Evolutionary conservation across 352 stramenopile species (phyloP), one percentile per base, ranked within the genome.

Genomic region (Aphanomyces astaci): DNA sequence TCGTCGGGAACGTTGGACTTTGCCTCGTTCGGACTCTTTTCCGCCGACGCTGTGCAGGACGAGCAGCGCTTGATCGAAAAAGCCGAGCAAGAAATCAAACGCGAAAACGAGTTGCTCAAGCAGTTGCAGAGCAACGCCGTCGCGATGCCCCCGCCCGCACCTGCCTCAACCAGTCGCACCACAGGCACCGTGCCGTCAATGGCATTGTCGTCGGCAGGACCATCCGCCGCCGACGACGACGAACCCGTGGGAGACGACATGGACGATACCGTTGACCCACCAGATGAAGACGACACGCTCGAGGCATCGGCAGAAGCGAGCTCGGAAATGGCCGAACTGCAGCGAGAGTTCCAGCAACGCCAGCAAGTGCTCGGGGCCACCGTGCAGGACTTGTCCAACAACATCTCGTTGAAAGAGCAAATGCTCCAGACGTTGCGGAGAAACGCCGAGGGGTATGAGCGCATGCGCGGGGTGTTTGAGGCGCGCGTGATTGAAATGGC

Each of bases 371-470:
- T 95, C 25, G 85, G 87, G 15, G 82, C 92, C 33, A 89, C 81
- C 2, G 85, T 94, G 4, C 77, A 92, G 56, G 85, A 92, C 51
- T 66, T 95, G 24, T 77, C 82, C 30, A 82, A 90, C 33, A 81
- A 94, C 33, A 95, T 95, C 70, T 91, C 87, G 7, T 64, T 94
- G 22, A 95, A 95, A 55, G 85, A 95, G 69, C 82, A 94, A 24
- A 78, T 95, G 17, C 76, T 94, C 9, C 79, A 90, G 31, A 90
- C 88, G 46, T 84, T 95, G 60, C 80, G 81, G 1, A 77, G 88
- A 36, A 76, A 81, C 10, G 81, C 92, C 72, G 84, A 90, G 71
- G 90, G 90, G 49, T 95, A 91, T 63, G 85, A 92, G 36, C 79
- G 81, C 9, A 78, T 95, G 72, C 88, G 87, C 63, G 90, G 54